Evolutionary conservation across 306 rosid genomes (phyloP).

Genomic region (Dicorynia guianensis): DNA sequence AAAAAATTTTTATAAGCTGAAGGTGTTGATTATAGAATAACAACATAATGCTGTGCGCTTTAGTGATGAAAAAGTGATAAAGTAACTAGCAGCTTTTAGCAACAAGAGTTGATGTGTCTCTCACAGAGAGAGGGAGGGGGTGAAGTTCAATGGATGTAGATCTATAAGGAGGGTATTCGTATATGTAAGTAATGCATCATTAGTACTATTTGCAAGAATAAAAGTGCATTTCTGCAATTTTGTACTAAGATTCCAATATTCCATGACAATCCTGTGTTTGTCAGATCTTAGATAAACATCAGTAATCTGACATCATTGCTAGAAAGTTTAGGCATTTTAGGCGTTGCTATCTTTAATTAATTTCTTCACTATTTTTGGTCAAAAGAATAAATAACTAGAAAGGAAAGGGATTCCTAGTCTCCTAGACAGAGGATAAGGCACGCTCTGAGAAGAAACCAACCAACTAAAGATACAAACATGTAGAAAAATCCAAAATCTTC

Average conservation of each 20-base stretch:
- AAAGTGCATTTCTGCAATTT: constrained; percentile 25
- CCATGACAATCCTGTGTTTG: constrained; percentile 12
- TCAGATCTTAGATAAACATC: constrained; percentile 6
- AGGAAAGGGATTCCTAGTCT: no score
- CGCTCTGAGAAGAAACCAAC: no score
- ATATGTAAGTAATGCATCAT: constrained; percentile 13
- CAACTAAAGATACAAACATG: no score
- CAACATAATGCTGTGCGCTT: constrained; percentile 6
- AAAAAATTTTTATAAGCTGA: constrained; percentile 21
- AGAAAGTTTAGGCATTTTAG: constrained; percentile 1
- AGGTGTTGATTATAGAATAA: constrained; percentile 4
- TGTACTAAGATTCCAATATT: not conserved
- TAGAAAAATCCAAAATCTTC: no score
- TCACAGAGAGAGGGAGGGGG: constrained; percentile 1
- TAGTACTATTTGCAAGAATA: not conserved
- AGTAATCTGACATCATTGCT: constrained; percentile 16
- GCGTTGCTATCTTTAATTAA: constrained; percentile 14
- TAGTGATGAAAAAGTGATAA: constrained; percentile 5
- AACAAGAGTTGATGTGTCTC: not conserved
- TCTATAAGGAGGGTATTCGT: not conserved
- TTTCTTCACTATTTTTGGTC: constrained; percentile 1
- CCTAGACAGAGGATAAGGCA: no score
- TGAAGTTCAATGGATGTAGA: constrained; percentile 1
- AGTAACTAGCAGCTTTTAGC: constrained; percentile 13
- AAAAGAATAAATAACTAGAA: no score